Evolutionary conservation across 2,329 filamentous ascomycete species (phyloP), one percentile per base, ranked within the genome.

Genomic region (Fusarium marasasianum): DNA sequence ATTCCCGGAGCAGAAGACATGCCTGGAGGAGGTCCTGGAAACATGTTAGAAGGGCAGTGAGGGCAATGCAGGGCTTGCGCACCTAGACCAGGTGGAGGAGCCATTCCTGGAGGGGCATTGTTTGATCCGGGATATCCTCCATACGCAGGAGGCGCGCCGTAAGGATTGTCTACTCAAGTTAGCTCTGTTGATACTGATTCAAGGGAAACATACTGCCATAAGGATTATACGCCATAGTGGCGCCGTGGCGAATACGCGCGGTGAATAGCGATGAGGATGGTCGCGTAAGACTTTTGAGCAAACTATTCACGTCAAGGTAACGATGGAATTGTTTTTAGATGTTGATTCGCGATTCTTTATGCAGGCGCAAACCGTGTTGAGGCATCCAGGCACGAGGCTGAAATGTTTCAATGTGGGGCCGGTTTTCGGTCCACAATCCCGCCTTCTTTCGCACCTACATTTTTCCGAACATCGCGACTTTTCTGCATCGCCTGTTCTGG

Each of bases 71-170:
- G 37, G 38, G 43, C 43, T 9, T 35, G 81, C 89, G 83, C 88
- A 96, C 94, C 93, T 89, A 95, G 91, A 84, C 94, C 94, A 77
- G 94, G 94, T 78, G 93, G 93, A 78, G 92, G 91, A 75, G 90
- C 92, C 90, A 94, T 92, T 68, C 91, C 91, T 65, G 92, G 92
- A 56, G 90, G 86, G 57, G 84, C 80, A 72, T 84, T 81, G 65
- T 83, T 84, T 64, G 87, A 86, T 75, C 88, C 89, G 69, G 92
- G 92, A 78, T 93, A 95, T 63, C 87, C 87, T 75, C 90, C 90
- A 84, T 92, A 97, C 76, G 90, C 89, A 59, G 93, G 93, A 79
- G 93, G 92, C 66, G 90, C 88, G 79, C 92, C 93, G 86, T 95
- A 97, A 55, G 90, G 89, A 82, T 86, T 87, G 54, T 79, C 80